A percentile compares a stretch with the other conserved stretches of the same genome.
Evolutionary conservation across 331 rosid species (phyloP).

Genomic region (Malus hybrid): DNA sequence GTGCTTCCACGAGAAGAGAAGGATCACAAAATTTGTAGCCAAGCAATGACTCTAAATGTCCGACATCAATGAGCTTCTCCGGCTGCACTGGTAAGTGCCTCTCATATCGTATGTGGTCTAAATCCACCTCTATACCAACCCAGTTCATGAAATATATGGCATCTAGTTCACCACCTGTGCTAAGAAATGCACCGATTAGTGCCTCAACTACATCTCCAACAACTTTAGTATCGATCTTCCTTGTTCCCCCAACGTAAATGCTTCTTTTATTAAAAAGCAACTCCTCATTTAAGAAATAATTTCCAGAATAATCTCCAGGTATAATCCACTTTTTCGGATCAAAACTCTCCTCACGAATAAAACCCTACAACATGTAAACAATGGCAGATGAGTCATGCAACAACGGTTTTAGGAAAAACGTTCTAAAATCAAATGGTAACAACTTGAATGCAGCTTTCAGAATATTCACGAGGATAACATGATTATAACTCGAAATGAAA

Average conservation of each 20-base stretch:
- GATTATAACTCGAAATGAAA: not conserved
- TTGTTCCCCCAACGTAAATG: constrained; percentile 25
- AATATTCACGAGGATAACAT: not conserved
- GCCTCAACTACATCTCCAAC: constrained; percentile 91
- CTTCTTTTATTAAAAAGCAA: constrained; percentile 7
- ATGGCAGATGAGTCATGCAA: not conserved
- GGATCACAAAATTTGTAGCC: constrained; percentile 49
- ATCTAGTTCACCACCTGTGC: constrained; percentile 57
- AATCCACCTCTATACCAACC: constrained; percentile 59
- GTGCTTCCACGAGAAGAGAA: constrained; percentile 65
- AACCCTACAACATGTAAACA: constrained; percentile 51
- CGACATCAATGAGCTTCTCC: constrained; percentile 39
- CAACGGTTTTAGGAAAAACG: not conserved
- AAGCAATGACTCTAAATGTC: constrained; percentile 36
- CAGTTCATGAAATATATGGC: constrained; percentile 63
- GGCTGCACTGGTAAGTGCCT: constrained; percentile 32
- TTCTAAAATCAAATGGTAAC: not conserved
- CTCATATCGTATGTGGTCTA: constrained; percentile 29
- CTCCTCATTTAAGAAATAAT: constrained; percentile 24
- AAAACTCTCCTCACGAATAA: constrained; percentile 52
- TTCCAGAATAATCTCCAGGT: constrained; percentile 42
- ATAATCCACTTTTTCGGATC: constrained; percentile 61
- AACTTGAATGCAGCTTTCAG: not conserved
- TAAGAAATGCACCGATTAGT: constrained; percentile 77
- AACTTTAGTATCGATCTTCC: constrained; percentile 42